Base-by-base conservation (phyloP, 2,329 filamentous ascomycete species). In the Arthrobotrys musiformis region DNA sequence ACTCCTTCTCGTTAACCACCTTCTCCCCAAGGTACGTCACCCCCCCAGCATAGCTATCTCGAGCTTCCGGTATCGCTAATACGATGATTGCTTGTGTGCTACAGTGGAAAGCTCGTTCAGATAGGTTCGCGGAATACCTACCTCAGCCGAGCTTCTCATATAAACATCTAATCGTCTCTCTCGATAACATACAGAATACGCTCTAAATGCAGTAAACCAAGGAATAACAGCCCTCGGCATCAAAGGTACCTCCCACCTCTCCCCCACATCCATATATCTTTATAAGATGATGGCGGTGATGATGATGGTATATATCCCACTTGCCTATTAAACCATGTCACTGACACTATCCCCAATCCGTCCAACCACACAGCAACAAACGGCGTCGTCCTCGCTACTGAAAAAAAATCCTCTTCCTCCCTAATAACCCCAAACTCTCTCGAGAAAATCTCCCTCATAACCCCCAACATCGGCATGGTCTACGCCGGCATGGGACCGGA, bases 401-500 rank as follows among this genome's bases (percentile, higher is more conserved):
- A 99, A 87, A 99, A 99, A 90, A 99, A 99, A 86, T 97, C 94
- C 50, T 97, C 94, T 40, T 97, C 95, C 60, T 94, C 95, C 64
- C 92, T 99, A 82, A 94, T 97, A 87, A 95, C 99, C 84, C 91
- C 95, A 81, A 90, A 92, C 82, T 98, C 95, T 44, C 90, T 97
- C 80, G 95, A 94, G 82, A 99, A 99, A 88, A 93, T 99, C 86
- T 97, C 93, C 84, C 90, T 96, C 84, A 94, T 99, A 86, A 99
- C 95, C 56, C 95, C 95, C 82, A 95, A 99, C 88, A 98, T 99
- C 85, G 95, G 95, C 84, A 97, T 98, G 93, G 95, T 99, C 82
- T 99, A 99, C 87, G 94, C 93, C 63, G 95, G 95, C 84, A 99
- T 99, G 95, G 94, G 95, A 30, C 95, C 95, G 76, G 95, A 99